Evolutionary conservation across 345 rosid genomes (phyloP), one percentile per base, ranked within the genome.

Genomic region (Salix dunnii): DNA sequence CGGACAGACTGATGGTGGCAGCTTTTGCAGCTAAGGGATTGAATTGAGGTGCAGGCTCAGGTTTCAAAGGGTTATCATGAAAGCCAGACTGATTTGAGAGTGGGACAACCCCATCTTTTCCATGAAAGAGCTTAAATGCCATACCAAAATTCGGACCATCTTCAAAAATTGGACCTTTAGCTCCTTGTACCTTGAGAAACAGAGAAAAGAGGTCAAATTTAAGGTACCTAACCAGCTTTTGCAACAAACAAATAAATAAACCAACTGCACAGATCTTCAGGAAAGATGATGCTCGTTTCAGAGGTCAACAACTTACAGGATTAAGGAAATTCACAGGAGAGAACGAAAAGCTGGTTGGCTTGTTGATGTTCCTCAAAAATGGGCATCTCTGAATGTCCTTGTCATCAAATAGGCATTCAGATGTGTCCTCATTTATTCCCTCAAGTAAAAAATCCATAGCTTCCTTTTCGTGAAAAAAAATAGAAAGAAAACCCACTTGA

Each of bases 121-220:
- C 97, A 78, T 94, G 98, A 83, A 94, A 94, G 64, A 92, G 88
- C 81, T 86, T 89, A 75, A 91, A 94, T 7, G 94, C 96, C 76
- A 70, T 77, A 69, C 86, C 89, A 80, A 94, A 92, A 71, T 86
- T 84, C 7, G 93, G 90, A 76, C 92, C 97, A 86, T 94, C 98
- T 74, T 92, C 97, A 83, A 94, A 94, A 70, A 94, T 92, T 11
- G 97, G 98, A 73, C 97, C 98, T 84, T 85, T 91, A 68, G 84
- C 86, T 81, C 89, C 96, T 68, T 68, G 79, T 71, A 75, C 80
- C 90, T 88, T 74, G 75, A 82, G 49, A 48, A 68, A 61, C 46
- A 31, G 27, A 66, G 16, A 0, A 67, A 67, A 42, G 5, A 43
- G 71, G 75, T 18, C 30, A 71, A 71, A n/a, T 53, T 40, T 40